Conservation (phyloP, 345 rosid genomes). For the Brassica juncea region DNA sequence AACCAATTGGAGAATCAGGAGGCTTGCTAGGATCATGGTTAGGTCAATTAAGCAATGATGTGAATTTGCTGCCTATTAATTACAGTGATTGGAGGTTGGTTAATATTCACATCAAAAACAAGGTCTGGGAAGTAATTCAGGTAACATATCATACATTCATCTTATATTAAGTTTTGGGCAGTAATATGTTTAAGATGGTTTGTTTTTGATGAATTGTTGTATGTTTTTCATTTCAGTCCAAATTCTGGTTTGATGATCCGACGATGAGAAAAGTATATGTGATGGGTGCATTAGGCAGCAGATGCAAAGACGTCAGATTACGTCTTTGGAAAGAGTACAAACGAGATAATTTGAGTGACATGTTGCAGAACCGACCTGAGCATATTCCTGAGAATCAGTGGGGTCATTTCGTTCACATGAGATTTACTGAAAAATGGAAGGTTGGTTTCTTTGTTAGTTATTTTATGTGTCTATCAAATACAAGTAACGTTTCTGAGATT, state of each 20-base stretch:
- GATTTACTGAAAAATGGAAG: neutral
- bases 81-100: too few relatives aligned
- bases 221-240: neutral
- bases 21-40: neutral
- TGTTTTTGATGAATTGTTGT: too few relatives aligned
- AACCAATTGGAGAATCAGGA: neutral
- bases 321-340: neutral
- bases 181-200: neutral
- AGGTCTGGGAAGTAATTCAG: neutral
- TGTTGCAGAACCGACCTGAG: neutral
- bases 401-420: neutral
- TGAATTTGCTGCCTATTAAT: too few relatives aligned
- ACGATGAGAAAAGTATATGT: neutral
- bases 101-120: neutral
- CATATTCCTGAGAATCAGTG: neutral
- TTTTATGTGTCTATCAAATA: neutral
- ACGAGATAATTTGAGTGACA: neutral
- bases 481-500: neutral
- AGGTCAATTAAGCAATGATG: neutral
- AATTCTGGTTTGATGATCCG: neutral
- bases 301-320: slow-evolving; percentile 5
- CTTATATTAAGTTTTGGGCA: neutral
- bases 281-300: neutral
- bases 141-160: neutral
- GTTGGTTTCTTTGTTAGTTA: neutral